Evolutionary conservation across 2,329 filamentous ascomycete species (phyloP).

Genomic region (Sodiomyces alkalinus): DNA sequence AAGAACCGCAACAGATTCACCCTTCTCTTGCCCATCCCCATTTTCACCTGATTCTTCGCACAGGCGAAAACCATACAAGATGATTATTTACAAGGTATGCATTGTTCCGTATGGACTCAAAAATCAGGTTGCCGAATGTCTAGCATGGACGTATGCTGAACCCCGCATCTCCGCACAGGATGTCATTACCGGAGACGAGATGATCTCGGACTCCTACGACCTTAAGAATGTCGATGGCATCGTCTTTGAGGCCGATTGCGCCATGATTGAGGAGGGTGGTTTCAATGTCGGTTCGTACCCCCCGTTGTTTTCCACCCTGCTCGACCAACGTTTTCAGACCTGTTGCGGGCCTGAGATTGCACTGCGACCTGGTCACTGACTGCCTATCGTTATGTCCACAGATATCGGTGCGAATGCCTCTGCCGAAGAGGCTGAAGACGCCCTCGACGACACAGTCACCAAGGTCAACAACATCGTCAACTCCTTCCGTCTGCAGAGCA

Average conservation of each 20-base stretch:
- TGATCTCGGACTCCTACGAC: constrained; percentile 90
- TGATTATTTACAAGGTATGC: constrained; percentile 60
- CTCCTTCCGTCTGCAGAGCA: constrained; percentile 77
- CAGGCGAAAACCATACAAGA: constrained; percentile 34
- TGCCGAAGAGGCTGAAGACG: constrained; percentile 75
- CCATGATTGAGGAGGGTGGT: constrained; percentile 68
- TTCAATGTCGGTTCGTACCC: constrained; percentile 53
- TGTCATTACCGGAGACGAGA: constrained; percentile 77
- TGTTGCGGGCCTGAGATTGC: too few species aligned
- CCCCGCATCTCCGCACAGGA: constrained; percentile 44
- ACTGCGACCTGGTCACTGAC: too few species aligned
- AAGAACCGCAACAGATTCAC: constrained; percentile 1
- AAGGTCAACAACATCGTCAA: constrained; percentile 87
- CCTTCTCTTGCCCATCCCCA: constrained; percentile 6
- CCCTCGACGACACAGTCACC: constrained; percentile 50
- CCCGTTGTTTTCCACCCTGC: too few species aligned
- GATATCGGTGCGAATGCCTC: constrained; percentile 94
- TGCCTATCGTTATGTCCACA: too few species aligned
- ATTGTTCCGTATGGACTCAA: neutral
- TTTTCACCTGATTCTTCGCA: constrained; percentile 7
- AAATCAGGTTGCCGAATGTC: too few species aligned
- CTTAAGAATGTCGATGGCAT: constrained; percentile 66
- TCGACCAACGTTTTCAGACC: too few species aligned
- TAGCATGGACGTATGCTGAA: constrained; percentile 8
- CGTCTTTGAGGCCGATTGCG: constrained; percentile 83